Evolutionary conservation across 306 rosid genomes (phyloP).

Genomic region (Fragaria ananassa): DNA sequence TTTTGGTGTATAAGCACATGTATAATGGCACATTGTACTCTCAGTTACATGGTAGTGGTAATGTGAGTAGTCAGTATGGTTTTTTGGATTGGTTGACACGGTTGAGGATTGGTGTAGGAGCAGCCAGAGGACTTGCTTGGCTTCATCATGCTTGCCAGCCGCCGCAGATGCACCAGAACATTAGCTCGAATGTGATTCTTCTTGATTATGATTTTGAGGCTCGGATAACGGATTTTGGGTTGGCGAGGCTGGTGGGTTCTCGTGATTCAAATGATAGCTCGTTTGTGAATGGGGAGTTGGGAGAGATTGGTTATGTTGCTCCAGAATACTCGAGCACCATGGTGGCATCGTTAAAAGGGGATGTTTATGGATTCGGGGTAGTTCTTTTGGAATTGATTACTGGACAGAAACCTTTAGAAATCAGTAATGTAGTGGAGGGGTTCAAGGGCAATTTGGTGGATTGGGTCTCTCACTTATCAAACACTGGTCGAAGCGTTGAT

Average conservation of each 20-base stretch:
- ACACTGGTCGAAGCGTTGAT: conserved; percentile 34
- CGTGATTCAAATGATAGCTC: conserved; percentile 48
- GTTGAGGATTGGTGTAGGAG: conserved; percentile 51
- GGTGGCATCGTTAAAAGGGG: conserved; percentile 51
- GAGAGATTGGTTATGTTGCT: conserved; percentile 57
- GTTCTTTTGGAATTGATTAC: conserved; percentile 56
- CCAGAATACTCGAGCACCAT: conserved; percentile 57
- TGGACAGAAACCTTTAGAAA: conserved; percentile 50
- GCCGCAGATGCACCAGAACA: conserved; percentile 47
- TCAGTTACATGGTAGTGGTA: conserved; percentile 41
- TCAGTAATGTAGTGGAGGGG: conserved; percentile 35
- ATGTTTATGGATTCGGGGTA: conserved; percentile 55
- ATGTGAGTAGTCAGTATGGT: conserved; percentile 43
- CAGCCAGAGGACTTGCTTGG: conserved; percentile 62
- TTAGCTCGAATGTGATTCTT: conserved; percentile 49
- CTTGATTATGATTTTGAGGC: conserved; percentile 64
- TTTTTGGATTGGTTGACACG: conserved; percentile 56
- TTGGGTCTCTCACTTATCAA: conserved; percentile 38
- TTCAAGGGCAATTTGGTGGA: conserved; percentile 53
- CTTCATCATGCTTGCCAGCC: conserved; percentile 60
- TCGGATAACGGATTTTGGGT: conserved; percentile 45
- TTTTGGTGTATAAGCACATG: conserved; percentile 65
- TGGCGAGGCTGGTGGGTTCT: conserved; percentile 45
- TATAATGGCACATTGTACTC: conserved; percentile 48
- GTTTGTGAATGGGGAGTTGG: conserved; percentile 50